Conservation (phyloP, 805 yeast genomes). For the Metschnikowia borealis region DNA sequence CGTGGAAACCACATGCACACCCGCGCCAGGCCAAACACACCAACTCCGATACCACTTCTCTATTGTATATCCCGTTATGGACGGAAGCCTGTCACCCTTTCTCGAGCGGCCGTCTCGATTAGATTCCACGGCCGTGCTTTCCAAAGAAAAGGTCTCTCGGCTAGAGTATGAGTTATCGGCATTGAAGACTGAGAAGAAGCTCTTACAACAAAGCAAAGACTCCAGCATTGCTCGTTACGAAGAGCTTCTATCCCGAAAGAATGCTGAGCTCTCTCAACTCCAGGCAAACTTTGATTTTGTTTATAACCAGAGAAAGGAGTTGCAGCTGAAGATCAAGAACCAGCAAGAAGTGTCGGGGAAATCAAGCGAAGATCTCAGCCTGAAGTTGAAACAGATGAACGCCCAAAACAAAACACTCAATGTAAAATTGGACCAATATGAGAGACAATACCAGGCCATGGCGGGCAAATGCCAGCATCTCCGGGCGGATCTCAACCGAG, state of each 20-base stretch:
- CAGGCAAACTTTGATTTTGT: conserved; percentile 36
- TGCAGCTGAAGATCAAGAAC: conserved; percentile 30
- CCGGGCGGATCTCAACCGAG: conserved; percentile 31
- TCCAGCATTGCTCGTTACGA: conserved; percentile 21
- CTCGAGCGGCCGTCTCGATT: conserved; percentile 16
- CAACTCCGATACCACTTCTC: background rate
- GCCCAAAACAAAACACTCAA: conserved; percentile 17
- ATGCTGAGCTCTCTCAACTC: conserved; percentile 28
- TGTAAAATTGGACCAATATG: conserved; percentile 16
- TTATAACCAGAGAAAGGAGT: conserved; percentile 30
- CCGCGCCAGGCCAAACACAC: conserved; percentile 5
- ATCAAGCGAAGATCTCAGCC: conserved; percentile 17
- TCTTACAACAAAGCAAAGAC: conserved; percentile 27
- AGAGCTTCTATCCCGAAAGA: conserved; percentile 26
- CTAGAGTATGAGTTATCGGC: conserved; percentile 33
- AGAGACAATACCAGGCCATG: conserved; percentile 21
- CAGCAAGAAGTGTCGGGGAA: conserved; percentile 24
- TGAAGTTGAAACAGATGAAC: conserved; percentile 18
- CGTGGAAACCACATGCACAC: conserved; percentile 3
- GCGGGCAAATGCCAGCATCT: conserved; percentile 31
- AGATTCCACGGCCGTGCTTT: background rate
- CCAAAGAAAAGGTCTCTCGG: conserved; percentile 13
- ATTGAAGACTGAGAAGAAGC: conserved; percentile 31
- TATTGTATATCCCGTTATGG: background rate
- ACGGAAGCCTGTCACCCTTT: conserved; percentile 19